phyloP scores from a whole-genome alignment of 1,284 basidiomycete species.

The Sanghuangporus baumii region DNA sequence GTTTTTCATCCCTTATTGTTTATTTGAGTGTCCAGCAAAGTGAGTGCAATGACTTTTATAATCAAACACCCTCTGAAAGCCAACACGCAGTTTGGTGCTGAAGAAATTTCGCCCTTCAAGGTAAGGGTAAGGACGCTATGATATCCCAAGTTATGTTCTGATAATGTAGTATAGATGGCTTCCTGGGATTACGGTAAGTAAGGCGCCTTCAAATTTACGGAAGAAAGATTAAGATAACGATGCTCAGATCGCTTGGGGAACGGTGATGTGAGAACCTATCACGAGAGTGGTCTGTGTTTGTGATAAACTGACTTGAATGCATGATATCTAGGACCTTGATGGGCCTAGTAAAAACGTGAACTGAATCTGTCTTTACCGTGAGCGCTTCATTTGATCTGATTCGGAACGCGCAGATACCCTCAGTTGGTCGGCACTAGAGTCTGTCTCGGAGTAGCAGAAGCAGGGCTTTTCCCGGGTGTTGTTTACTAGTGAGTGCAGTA shows the following conservation, averaged over 20 bases:
- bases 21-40: conserved; percentile 60
- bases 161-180: conserved; percentile 34
- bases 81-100: conserved; percentile 37
- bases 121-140: conserved; percentile 31
- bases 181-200: conserved; percentile 40
- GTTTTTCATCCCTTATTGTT: conserved; percentile 63
- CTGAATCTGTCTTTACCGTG: background rate
- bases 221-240: background rate
- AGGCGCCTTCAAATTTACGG: background rate
- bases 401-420: conserved; percentile 24
- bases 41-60: conserved; percentile 24
- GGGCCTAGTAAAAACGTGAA: conserved; percentile 58
- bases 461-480: conserved; percentile 65
- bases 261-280: conserved; percentile 35
- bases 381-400: conserved; percentile 37
- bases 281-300: background rate
- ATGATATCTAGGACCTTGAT: conserved; percentile 44
- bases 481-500: conserved; percentile 45
- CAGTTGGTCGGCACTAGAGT: conserved; percentile 31
- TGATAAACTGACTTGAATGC: background rate
- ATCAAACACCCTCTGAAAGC: background rate
- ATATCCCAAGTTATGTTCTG: background rate
- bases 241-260: conserved; percentile 41
- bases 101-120: conserved; percentile 47
- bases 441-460: conserved; percentile 59